Base-by-base conservation (phyloP, 768 basidiomycete genomes). In the Tylopilus sp. region DNA sequence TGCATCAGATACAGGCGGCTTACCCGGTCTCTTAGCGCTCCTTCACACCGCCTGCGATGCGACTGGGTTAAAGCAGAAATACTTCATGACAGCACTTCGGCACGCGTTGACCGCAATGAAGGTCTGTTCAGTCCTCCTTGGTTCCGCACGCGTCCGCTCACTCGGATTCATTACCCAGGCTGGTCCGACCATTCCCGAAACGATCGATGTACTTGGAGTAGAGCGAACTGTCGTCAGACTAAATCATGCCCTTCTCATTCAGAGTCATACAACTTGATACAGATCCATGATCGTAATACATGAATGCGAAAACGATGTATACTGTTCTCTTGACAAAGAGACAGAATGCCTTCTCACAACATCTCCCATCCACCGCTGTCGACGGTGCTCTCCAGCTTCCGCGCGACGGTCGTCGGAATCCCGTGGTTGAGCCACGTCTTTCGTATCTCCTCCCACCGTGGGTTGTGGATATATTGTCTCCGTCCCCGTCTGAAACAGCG, bases 301-400 rank as follows among this genome's bases (percentile, higher is more conserved):
- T 13, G 29, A 30, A 38, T 31, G 36, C n/a, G 21, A 47, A 48
- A 16, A 17, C n/a, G n/a, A 11, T 14, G 9, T n/a, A 7, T 1
- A 26, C 1, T 33, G 16, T 37, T 54, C 24, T 24, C 4, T n/a
- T 43, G 6, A 28, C 17, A 33, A 2, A 13, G n/a, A 13, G 1
- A 13, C 14, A 16, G 12, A 9, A 21, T 12, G n/a, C n/a, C n/a
- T n/a, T 14, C 24, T 60, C 33, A 95, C 45, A 96, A 69, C 53
- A 86, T 88, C 63, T 91, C 89, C 95, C 94, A 98, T 21, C 94
- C 94, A n/a, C 95, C 92, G 28, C 80, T 85, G 66, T 97, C 95
- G 16, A 92, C 78, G 14, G 83, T 84, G 57, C 89, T 81, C 67
- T 98, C 96, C 53, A 98, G 64, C 67, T 90, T 91, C 46, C 97